Base-by-base conservation (phyloP, 441 rosid genomes). In the Dalechampia spathulata region DNA sequence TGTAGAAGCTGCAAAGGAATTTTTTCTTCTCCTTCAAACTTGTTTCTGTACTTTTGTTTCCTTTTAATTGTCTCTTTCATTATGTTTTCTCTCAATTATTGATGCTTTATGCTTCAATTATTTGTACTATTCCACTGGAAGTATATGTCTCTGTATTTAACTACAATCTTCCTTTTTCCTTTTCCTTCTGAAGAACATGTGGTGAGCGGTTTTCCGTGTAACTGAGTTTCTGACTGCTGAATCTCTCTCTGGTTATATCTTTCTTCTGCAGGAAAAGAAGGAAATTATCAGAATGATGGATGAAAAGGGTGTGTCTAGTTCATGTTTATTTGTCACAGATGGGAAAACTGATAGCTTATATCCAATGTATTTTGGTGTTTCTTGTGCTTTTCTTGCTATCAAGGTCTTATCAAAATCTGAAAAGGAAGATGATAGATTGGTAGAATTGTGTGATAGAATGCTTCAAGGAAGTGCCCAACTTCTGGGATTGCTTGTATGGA, bases 401-500 rank as follows among this genome's bases (percentile, higher is more conserved):
- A 62, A 66, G 32, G 56, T 82, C 41, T 26, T 68, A 61, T 65
- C 82, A 34, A 70, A 58, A 60, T 41, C 71, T 9, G 76, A 65
- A 8, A 63, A 59, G 43, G 76, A 73, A 25, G 79, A 77, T 36
- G 78, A 71, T 58, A 80, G 59, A 66, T 79, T 75, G 86, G 68
- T 67, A 19, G 82, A 68, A 72, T 73, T 74, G 49, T 68, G 73
- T 23, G 71, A 64, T 52, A 78, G 57, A 56, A 78, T 87, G 83
- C 74, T 86, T 57, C 81, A 67, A 60, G 88, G 84, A 55, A 76
- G 83, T 48, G 67, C 83, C 22, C 83, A 78, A n/a, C 70, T 91
- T 21, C 66, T 91, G 60, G 83, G 96, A 32, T 72, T 87, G 67
- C 82, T 83, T 39, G 65, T 79, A 21, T 81, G 83, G 90, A 82